Conservation (phyloP, 2,329 filamentous ascomycete genomes). For the Pseudofabraea citricarpa region DNA sequence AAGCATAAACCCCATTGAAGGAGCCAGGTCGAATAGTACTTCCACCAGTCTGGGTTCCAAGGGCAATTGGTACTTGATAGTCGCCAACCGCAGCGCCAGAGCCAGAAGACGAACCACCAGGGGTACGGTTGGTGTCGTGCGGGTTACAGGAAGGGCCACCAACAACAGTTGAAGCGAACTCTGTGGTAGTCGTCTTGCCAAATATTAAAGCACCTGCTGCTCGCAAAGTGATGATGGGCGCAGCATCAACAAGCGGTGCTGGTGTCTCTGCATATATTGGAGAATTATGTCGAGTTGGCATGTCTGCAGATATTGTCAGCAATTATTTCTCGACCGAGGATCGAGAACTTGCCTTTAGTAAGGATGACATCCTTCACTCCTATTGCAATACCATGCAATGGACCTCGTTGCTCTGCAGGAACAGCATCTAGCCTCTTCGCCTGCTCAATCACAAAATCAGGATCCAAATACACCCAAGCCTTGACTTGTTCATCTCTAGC, state of each 20-base stretch:
- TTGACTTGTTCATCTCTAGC: constrained; percentile 39
- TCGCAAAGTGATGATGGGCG: constrained; percentile 45
- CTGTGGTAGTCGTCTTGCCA: constrained; percentile 56
- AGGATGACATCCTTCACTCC: constrained; percentile 57
- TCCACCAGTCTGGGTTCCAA: constrained; percentile 64
- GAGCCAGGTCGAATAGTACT: constrained; percentile 59
- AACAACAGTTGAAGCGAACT: constrained; percentile 53
- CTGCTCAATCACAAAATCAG: constrained; percentile 40
- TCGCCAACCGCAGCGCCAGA: constrained; percentile 64
- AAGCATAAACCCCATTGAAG: constrained; percentile 59
- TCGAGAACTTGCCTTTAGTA: constrained; percentile 38
- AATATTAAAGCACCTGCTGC: constrained; percentile 53
- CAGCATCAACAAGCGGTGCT: constrained; percentile 45
- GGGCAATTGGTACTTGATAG: constrained; percentile 51
- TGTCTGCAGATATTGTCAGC: constrained; percentile 31
- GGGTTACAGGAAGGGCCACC: constrained; percentile 56
- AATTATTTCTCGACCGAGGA: not conserved
- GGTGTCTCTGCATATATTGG: constrained; percentile 43
- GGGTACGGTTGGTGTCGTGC: constrained; percentile 45
- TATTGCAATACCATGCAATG: constrained; percentile 52
- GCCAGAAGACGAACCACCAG: constrained; percentile 63
- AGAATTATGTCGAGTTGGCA: constrained; percentile 54
- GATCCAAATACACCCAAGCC: constrained; percentile 46
- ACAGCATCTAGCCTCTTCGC: constrained; percentile 46
- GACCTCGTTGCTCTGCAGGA: constrained; percentile 42